Percentiles rank a stretch among this genome's conserved stretches.
phyloP scores from a whole-genome alignment of 179 eudicot species.

The Silene noctiflora region DNA sequence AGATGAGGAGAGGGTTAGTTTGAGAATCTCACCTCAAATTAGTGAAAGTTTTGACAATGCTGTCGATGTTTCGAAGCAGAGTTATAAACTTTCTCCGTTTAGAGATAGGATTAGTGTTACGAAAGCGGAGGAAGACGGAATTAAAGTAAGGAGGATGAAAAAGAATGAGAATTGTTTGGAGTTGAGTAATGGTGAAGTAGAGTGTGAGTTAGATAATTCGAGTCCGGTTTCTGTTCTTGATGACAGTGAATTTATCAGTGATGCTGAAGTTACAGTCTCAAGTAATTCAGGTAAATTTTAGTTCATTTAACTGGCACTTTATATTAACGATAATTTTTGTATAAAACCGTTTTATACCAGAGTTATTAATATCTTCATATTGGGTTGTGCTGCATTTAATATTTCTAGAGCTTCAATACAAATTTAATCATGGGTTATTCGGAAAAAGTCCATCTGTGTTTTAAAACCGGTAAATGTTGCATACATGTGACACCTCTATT shows the following conservation, averaged over 20 bases:
- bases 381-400: neutral
- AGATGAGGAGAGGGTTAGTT: constrained; percentile 26
- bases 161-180: constrained; percentile 26
- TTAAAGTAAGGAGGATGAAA: constrained; percentile 24
- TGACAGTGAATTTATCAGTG: constrained; percentile 40
- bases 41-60: constrained; percentile 11
- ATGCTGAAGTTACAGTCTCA: constrained; percentile 39
- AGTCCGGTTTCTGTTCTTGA: constrained; percentile 87
- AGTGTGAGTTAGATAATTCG: constrained; percentile 49
- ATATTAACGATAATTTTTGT: no score
- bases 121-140: constrained; percentile 22
- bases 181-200: constrained; percentile 33
- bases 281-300: constrained; percentile 29
- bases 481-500: no score
- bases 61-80: constrained; percentile 24
- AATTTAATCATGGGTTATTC: no score
- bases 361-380: neutral
- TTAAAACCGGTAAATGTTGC: no score
- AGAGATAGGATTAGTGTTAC: constrained; percentile 15
- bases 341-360: no score
- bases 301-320: neutral
- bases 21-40: constrained; percentile 30
- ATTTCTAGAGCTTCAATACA: neutral
- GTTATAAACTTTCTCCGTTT: constrained; percentile 28
- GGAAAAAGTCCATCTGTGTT: no score